A percentile compares a stretch with the other conserved stretches of the same genome.
Conservation (phyloP, 2,329 filamentous ascomycete species). For the Tympanopsis confertula region DNA sequence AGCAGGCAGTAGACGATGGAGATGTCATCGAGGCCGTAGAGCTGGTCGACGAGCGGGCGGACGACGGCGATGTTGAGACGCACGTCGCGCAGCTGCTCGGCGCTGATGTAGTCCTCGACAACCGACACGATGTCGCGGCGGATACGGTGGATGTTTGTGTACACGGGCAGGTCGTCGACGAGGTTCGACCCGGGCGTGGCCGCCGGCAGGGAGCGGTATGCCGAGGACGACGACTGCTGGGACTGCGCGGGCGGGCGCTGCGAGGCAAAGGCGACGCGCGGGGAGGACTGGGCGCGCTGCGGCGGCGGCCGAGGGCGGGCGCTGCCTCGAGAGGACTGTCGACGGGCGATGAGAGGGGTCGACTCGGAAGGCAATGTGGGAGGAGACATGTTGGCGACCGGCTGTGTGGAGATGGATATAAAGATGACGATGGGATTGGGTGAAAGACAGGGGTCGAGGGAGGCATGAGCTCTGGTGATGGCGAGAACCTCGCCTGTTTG, state of each 20-base stretch:
- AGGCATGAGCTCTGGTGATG: no score
- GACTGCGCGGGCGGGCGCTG: no score
- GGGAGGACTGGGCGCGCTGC: not conserved
- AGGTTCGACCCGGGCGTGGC: constrained; percentile 28
- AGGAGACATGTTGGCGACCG: no score
- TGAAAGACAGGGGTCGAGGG: no score
- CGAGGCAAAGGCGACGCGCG: not conserved
- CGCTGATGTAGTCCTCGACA: constrained; percentile 51
- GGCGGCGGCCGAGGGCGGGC: no score
- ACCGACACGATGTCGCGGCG: constrained; percentile 51
- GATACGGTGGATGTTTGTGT: constrained; percentile 67
- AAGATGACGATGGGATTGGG: no score
- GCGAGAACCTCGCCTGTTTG: no score
- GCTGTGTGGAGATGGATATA: no score
- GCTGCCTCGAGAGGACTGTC: not conserved
- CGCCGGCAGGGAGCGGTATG: not conserved
- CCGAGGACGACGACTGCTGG: no score
- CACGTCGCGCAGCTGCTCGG: constrained; percentile 69
- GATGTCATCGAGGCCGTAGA: constrained; percentile 69
- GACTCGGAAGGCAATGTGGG: no score
- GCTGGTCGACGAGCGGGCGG: constrained; percentile 70
- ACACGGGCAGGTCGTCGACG: constrained; percentile 57
- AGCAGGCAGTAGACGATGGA: constrained; percentile 75
- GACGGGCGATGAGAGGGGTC: not conserved
- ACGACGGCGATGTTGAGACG: constrained; percentile 73